Evolutionary conservation across 208 protist species (phyloP), one percentile per base, ranked within the genome.

Genomic region (Tritrichomonas foetus): DNA sequence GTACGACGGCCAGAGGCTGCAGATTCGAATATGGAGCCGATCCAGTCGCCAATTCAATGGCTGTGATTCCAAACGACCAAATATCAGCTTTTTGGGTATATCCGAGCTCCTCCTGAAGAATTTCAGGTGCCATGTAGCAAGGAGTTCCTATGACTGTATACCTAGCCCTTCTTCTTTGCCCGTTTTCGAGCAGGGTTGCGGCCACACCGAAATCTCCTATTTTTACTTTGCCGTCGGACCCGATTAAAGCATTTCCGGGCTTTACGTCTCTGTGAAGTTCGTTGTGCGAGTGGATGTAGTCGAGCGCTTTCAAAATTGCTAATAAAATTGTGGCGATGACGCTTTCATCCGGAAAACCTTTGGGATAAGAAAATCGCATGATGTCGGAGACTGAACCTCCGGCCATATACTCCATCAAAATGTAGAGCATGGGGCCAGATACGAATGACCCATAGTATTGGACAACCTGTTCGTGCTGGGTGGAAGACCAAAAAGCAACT

Each of bases 11-110:
- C 78, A 96, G 55, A 3, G 95, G 95, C 66, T 95, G 93, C 27
- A 95, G 11, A 61, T 96, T 82, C 30, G 94, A 89, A 66, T 95
- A 93, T 2, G 96, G 96, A 44, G 96, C 95, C 13, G 69, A 3
- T 27, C 64, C 84, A 72, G 96, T 94, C 0, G 95, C 95, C 0
- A 96, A 69, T 93, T 97, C 96, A 36, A 97, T 95, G 3, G 96
- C 96, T 9, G 94, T 96, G 66, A 97, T 97, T 27, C 96, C 96
- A 22, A 96, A 75, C n/a, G 95, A 95, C 96, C 96, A 97, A 41
- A 97, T 95, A 93, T 97, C 96, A 55, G 95, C 95, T 72, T 96
- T 96, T 25, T 94, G 33, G 41, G 95, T 94, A 66, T 96, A 96
- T 27, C 94, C 93, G n/a, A n/a, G 13, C 30, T 66, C 69, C 47